Percentiles rank a stretch among this genome's conserved stretches.
Conservation (phyloP, 2,329 filamentous ascomycete genomes). For the Ilyonectria sp. region DNA sequence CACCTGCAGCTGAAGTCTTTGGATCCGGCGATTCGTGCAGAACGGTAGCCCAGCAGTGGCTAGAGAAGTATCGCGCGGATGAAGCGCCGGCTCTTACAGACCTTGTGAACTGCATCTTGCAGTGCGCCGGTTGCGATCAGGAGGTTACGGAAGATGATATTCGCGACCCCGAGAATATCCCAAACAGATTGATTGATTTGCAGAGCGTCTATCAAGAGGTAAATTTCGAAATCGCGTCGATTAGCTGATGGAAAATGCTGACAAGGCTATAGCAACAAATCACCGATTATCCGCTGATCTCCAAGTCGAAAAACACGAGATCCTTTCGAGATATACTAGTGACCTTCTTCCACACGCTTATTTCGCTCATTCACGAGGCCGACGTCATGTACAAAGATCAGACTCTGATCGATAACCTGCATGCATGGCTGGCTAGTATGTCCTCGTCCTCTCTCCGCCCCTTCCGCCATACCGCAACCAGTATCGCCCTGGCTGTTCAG, state of each 20-base stretch:
- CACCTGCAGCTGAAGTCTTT: conserved; percentile 72
- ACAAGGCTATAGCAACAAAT: conserved; percentile 73
- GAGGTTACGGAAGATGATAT: conserved; percentile 87
- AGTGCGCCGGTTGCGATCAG: conserved; percentile 84
- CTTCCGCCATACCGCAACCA: conserved; percentile 94
- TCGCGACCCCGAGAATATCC: conserved; percentile 88
- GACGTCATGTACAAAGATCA: conserved; percentile 84
- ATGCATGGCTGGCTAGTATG: conserved; percentile 92
- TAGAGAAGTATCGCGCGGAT: conserved; percentile 70
- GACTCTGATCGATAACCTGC: conserved; percentile 88
- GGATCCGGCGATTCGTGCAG: conserved; percentile 70
- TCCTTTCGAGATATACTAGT: conserved; percentile 85
- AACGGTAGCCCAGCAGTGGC: conserved; percentile 73
- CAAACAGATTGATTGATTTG: conserved; percentile 84
- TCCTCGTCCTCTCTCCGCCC: conserved; percentile 89
- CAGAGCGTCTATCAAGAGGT: conserved; percentile 90
- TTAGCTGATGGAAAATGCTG: conserved; percentile 39
- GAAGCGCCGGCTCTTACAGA: conserved; percentile 71
- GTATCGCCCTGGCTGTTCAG: conserved; percentile 85
- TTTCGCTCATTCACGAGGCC: conserved; percentile 86
- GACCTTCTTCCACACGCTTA: conserved; percentile 83
- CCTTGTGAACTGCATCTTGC: conserved; percentile 77
- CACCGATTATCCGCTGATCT: conserved; percentile 92
- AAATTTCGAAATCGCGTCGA: conserved; percentile 46
- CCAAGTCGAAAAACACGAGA: conserved; percentile 81